Base-by-base conservation (phyloP, 2,329 filamentous ascomycete species). In the Fusarium sterilihyphosum region DNA sequence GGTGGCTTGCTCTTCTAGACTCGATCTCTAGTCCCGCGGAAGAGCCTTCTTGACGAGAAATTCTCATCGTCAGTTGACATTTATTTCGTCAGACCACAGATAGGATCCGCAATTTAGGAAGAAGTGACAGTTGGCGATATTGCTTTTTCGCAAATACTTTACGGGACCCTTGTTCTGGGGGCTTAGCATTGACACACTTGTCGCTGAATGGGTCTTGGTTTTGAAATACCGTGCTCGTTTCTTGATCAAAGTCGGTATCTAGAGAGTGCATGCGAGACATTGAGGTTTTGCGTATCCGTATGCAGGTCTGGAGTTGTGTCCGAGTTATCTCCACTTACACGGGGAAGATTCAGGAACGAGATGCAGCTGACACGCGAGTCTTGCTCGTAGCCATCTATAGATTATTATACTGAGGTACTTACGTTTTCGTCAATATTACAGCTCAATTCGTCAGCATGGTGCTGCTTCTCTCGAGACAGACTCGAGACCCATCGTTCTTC, bases 171-270 rank as follows among this genome's bases (percentile, higher is more conserved):
- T 74, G 72, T 44, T 46, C n/a, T 24, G 6, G 49, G 47, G 38
- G 22, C 26, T 38, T 57, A 40, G 57, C 60, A 74, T 69, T 74
- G 63, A 52, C 71, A 73, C 71, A 74, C 63, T 47, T n/a, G 59
- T 46, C 33, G 33, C 57, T 68, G 49, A 47, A 69, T 41, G 38
- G 49, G 43, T 57, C 56, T 54, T 69, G 41, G 31, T 20, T 20
- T 44, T 26, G 38, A 17, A 24, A 35, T 37, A 20, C 59, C 49
- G 31, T 57, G 31, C 24, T 47, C 29, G 29, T 57, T 56, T 43
- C 37, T 57, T 61, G 10, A 56, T 31, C 20, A 26, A 26, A 12
- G 2, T 43, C 10, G 35, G 20, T 26, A 41, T 41, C 26, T 33
- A 12, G 14, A 50, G 47, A 50, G 20, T 16, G 5, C 29, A 50